Conservation (phyloP, 208 protist species). For the Leishmania major region DNA sequence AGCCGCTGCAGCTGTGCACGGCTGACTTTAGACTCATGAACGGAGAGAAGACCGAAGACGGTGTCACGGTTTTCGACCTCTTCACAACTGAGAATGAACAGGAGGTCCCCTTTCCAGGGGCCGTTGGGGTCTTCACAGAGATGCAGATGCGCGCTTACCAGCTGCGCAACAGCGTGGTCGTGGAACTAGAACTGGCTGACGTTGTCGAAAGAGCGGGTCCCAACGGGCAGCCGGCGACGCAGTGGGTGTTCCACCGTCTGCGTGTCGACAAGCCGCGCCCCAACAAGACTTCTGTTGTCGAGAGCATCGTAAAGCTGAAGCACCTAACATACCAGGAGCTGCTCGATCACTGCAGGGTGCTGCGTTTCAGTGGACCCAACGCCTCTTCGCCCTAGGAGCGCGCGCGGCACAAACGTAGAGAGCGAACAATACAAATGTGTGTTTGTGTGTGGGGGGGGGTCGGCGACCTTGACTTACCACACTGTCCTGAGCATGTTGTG, state of each 20-base stretch:
- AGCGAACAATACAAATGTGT: not conserved
- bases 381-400: not conserved
- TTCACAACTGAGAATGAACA: conserved; percentile 48
- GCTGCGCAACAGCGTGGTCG: conserved; percentile 64
- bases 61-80: conserved; percentile 61
- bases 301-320: conserved; percentile 69
- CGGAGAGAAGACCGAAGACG: conserved; percentile 21
- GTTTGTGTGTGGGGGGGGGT: not conserved
- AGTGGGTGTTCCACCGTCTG: conserved; percentile 66
- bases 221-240: conserved; percentile 23
- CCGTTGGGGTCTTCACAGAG: conserved; percentile 49
- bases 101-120: conserved; percentile 54
- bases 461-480: not conserved
- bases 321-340: conserved; percentile 78
- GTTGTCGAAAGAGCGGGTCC: conserved; percentile 7
- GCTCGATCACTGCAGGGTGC: conserved; percentile 28
- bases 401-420: not conserved
- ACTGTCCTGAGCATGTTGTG: not conserved
- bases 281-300: conserved; percentile 74
- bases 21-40: conserved; percentile 83
- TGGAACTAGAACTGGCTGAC: conserved; percentile 46
- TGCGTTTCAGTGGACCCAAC: conserved; percentile 23
- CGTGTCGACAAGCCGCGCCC: conserved; percentile 75
- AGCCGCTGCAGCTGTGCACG: conserved; percentile 82
- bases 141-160: conserved; percentile 48